phyloP scores from a whole-genome alignment of 73 alveolate species.

The Uronychia binucleata region DNA sequence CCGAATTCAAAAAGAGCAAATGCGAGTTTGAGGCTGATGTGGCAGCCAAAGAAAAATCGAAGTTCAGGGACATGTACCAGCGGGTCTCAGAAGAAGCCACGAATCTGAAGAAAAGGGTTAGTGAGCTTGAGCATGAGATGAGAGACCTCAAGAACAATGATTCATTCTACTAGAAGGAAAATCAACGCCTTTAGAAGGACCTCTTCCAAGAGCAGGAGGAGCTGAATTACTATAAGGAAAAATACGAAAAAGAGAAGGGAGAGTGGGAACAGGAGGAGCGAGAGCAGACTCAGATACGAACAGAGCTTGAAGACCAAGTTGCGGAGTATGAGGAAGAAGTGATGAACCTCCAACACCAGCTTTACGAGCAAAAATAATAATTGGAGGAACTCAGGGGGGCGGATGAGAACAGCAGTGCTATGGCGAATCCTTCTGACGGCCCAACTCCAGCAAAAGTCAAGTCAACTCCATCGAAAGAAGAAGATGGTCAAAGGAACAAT shows the following conservation, averaged over 20 bases:
- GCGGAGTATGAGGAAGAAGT: not conserved
- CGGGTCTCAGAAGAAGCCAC: not conserved
- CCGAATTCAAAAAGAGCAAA: not conserved
- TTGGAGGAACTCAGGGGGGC: slow-evolving; percentile 3
- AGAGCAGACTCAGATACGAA: too few relatives aligned
- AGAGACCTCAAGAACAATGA: too few relatives aligned
- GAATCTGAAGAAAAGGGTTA: not conserved
- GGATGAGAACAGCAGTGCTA: not conserved
- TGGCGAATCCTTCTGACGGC: not conserved
- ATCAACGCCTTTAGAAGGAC: too few relatives aligned
- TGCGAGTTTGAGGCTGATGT: not conserved
- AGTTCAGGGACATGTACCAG: not conserved
- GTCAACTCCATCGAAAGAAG: not conserved
- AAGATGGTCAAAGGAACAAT: not conserved
- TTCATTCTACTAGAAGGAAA: too few relatives aligned
- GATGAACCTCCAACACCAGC: not conserved
- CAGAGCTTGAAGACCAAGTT: not conserved
- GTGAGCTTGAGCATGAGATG: not conserved
- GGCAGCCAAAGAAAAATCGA: not conserved
- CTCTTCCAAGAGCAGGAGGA: too few relatives aligned
- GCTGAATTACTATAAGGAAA: too few relatives aligned
- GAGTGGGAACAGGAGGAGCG: too few relatives aligned
- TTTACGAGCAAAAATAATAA: slow-evolving; percentile 16
- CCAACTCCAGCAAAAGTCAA: not conserved
- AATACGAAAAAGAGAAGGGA: too few relatives aligned